These are phyloP conservation scores for Plasmodium cynomolgi DNA, from an alignment of 169 alveolate genomes.

Conservation along the genomic window DNA sequence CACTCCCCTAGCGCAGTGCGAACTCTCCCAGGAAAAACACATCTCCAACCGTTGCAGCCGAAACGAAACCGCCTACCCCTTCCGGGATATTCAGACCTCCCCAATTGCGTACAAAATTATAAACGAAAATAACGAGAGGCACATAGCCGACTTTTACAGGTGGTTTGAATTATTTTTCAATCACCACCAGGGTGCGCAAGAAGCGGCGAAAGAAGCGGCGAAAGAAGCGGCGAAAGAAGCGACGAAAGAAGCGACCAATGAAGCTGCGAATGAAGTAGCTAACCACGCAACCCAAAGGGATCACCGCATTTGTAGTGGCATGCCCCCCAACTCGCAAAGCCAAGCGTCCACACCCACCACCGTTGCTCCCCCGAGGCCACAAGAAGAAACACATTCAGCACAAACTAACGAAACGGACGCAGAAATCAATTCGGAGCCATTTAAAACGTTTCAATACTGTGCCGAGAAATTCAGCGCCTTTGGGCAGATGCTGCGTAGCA, in stretches of 20 bases:
- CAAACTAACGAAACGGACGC: not conserved
- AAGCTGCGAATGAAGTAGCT: not conserved
- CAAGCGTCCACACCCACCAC: not conserved
- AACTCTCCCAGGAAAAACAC: not conserved
- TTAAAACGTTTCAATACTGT: not conserved
- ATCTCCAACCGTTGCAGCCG: not conserved
- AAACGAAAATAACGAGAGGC: constrained; percentile 30
- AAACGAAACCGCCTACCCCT: not conserved
- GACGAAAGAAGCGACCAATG: not conserved
- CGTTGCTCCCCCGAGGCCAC: not conserved
- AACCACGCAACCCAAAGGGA: not conserved
- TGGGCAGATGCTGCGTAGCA: not conserved
- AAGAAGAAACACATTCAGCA: not conserved
- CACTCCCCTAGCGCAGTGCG: not conserved
- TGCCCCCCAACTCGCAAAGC: not conserved
- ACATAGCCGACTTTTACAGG: constrained; percentile 30
- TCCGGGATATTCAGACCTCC: constrained; percentile 48
- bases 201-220: not conserved
- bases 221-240: not conserved
- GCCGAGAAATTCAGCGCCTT: not conserved
- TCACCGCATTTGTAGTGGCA: not conserved
- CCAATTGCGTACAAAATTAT: constrained; percentile 60
- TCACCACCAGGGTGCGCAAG: not conserved
- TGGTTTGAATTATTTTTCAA: constrained; percentile 73
- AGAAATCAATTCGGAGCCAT: not conserved